These are phyloP conservation scores for Zasmidium citrigriseum DNA, from an alignment of 2,329 filamentous ascomycete genomes.

Conservation along the genomic window DNA sequence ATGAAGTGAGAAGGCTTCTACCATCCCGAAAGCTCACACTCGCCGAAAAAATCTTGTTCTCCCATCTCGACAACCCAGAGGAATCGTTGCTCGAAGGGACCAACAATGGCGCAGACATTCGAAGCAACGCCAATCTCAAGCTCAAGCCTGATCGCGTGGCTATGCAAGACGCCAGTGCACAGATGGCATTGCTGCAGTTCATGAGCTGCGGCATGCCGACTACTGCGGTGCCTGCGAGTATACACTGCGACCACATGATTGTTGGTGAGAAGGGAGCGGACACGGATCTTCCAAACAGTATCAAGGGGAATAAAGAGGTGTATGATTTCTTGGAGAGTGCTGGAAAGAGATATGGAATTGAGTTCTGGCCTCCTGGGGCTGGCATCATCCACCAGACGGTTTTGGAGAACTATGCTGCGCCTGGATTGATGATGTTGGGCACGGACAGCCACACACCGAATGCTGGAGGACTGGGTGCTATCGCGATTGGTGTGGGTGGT, in stretches of 20 bases:
- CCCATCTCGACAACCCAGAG: conserved; percentile 86
- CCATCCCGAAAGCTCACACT: conserved; percentile 69
- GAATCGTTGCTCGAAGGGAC: conserved; percentile 83
- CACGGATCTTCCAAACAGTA: conserved; percentile 79
- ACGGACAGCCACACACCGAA: conserved; percentile 98
- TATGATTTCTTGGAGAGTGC: conserved; percentile 97
- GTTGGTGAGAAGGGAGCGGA: conserved; percentile 90
- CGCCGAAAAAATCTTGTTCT: conserved; percentile 97
- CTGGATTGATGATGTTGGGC: conserved; percentile 97
- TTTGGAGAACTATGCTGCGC: conserved; percentile 95
- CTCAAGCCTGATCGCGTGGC: conserved; percentile 96
- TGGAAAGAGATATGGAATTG: conserved; percentile 85
- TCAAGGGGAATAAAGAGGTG: conserved; percentile 91
- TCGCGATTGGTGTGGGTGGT: conserved; percentile 95
- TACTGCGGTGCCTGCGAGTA: conserved; percentile 92
- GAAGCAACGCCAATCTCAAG: conserved; percentile 89
- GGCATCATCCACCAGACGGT: conserved; percentile 98
- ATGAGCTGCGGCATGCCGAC: conserved; percentile 91
- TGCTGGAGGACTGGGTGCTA: conserved; percentile 88
- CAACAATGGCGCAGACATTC: conserved; percentile 78
- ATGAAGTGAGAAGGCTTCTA: conserved; percentile 73
- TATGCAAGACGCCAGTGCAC: conserved; percentile 98
- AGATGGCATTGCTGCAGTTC: conserved; percentile 98
- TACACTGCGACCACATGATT: conserved; percentile 99
- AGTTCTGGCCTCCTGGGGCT: conserved; percentile 92